A percentile compares a stretch with the other conserved stretches of the same genome.
Evolutionary conservation across 192 early-diverging fungal species (phyloP).

Genomic region (Umbelopsis sp.): DNA sequence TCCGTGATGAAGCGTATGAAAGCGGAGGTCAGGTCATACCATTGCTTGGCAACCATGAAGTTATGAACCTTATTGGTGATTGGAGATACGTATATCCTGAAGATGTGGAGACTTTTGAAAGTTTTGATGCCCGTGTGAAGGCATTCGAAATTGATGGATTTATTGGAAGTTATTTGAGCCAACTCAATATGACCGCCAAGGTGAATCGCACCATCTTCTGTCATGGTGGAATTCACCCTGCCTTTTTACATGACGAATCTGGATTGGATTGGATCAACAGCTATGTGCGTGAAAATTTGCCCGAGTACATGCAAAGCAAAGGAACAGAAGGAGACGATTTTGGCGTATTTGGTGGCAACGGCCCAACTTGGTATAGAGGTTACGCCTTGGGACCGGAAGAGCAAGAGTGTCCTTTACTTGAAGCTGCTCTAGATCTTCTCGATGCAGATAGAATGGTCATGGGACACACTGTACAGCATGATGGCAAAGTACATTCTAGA

Average conservation of each 20-base stretch:
- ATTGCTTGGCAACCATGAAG: conserved; percentile 58
- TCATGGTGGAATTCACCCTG: conserved; percentile 58
- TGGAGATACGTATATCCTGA: conserved; percentile 58
- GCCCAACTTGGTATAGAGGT: conserved; percentile 59
- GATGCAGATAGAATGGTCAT: conserved; percentile 67
- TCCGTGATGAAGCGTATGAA: conserved; percentile 58
- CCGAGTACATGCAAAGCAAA: conserved; percentile 26
- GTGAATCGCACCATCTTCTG: conserved; percentile 61
- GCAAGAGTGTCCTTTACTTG: conserved; percentile 47
- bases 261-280: conserved; percentile 58
- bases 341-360: conserved; percentile 38
- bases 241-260: conserved; percentile 8
- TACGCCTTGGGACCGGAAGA: conserved; percentile 57
- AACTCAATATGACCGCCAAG: conserved; percentile 47
- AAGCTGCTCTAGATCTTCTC: conserved; percentile 48
- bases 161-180: conserved; percentile 50
- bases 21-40: conserved; percentile 53
- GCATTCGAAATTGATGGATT: conserved; percentile 56
- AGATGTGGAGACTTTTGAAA: conserved; percentile 61
- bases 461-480: conserved; percentile 67
- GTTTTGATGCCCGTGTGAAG: conserved; percentile 38
- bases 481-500: conserved; percentile 58
- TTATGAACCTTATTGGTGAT: conserved; percentile 67
- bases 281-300: conserved; percentile 37
- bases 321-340: conserved; percentile 26